Conservation (phyloP, 75 land plant species). For the Pseudotsuga menziesii region DNA sequence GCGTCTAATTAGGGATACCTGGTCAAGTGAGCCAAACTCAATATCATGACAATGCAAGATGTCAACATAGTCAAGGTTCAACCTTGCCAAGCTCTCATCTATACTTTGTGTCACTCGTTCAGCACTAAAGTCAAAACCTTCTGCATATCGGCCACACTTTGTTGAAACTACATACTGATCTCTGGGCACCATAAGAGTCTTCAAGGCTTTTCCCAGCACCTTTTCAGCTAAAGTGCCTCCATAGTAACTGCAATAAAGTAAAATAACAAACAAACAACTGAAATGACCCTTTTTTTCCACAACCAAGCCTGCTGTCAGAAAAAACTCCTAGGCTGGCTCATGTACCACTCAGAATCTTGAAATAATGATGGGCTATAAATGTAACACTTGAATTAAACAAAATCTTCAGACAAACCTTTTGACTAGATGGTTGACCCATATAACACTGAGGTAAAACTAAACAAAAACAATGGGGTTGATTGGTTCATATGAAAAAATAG, state of each 20-base stretch:
- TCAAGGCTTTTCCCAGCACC: slow-evolving; percentile 72
- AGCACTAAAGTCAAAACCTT: slow-evolving; percentile 98
- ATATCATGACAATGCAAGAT: slow-evolving; percentile 97
- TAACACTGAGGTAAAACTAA: not conserved
- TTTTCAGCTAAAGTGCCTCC: slow-evolving; percentile 90
- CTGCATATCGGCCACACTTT: slow-evolving; percentile 87
- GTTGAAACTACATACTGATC: slow-evolving; percentile 77
- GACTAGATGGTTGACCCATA: too few relatives aligned
- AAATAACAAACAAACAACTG: slow-evolving; percentile 2
- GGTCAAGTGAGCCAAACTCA: slow-evolving; percentile 92
- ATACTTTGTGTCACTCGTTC: slow-evolving; percentile 84
- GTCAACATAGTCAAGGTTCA: slow-evolving; percentile 85
- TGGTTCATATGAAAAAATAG: not conserved
- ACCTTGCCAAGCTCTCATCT: slow-evolving; percentile 85
- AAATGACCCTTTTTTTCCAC: not conserved
- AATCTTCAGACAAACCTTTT: not conserved
- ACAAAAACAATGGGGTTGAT: not conserved
- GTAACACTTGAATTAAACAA: not conserved
- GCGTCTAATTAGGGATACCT: slow-evolving; percentile 34
- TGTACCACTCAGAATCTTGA: not conserved
- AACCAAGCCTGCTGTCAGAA: not conserved
- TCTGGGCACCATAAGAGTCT: slow-evolving; percentile 57
- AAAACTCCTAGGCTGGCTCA: not conserved
- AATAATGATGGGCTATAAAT: not conserved
- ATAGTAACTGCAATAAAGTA: slow-evolving; percentile 51